Base-by-base conservation (phyloP, 129 eudicot genomes). In the Daucus carota region DNA sequence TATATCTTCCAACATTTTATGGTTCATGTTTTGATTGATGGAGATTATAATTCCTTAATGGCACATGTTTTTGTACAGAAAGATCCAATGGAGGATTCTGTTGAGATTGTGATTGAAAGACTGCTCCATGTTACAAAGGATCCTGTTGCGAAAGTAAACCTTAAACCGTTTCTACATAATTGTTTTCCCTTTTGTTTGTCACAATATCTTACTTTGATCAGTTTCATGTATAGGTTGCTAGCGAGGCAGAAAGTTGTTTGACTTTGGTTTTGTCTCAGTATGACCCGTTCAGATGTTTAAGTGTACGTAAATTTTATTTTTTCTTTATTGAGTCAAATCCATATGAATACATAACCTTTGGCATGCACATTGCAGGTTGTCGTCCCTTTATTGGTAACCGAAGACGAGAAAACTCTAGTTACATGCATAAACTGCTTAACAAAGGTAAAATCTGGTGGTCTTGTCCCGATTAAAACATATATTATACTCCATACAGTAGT, bases 351-450 rank as follows among this genome's bases (percentile, higher is more conserved):
- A 48, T 41, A 43, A 72, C 17, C 47, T 76, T 72, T 76, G 73
- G 36, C 52, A 44, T 45, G 48, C 60, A 34, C 77, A 54, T 80
- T 80, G 84, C 88, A 94, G 97, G 99, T 93, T 79, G 78, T 93
- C 48, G 89, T 85, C 75, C 98, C 98, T 69, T 73, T 88, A 80
- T 83, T 93, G 80, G 95, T 87, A 36, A 87, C 91, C 13, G 98
- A 88, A 74, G 98, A 93, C 70, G 98, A 93, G 85, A 93, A 89
- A 85, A 93, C 97, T 81, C 96, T 93, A 62, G 97, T 90, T 60
- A 85, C 90, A 9, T 93, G 90, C 80, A 85, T 93, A 80, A 93
- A 93, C 84, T 86, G 96, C 87, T 89, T 94, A 85, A 94, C 96
- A 28, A 94, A 94, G 98, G 98, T 94, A 54, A 54, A 54, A 22